A percentile compares a stretch with the other conserved stretches of the same genome.
Conservation (phyloP, 495 filamentous ascomycete genomes). For the Hypomontagnella monticulosa region DNA sequence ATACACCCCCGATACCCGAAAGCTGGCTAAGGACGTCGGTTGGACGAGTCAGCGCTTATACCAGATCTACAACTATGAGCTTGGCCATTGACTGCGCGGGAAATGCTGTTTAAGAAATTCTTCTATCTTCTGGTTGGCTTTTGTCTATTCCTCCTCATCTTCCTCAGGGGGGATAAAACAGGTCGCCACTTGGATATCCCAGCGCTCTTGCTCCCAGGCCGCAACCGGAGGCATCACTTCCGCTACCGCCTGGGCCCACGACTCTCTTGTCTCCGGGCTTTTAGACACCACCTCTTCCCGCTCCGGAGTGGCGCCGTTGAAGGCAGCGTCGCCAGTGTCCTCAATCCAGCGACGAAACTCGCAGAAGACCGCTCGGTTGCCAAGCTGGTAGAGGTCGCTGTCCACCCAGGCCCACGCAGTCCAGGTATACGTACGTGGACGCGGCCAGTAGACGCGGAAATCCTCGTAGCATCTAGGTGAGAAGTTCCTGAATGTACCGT, state of each 20-base stretch:
- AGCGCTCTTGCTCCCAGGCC: constrained; percentile 45
- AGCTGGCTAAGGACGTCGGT: too few relatives aligned
- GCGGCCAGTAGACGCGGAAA: background rate
- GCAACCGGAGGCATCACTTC: constrained; percentile 42
- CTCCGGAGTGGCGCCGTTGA: constrained; percentile 11
- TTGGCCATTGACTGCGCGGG: too few relatives aligned
- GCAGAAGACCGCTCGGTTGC: constrained; percentile 20
- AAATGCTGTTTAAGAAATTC: too few relatives aligned
- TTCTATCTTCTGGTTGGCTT: too few relatives aligned
- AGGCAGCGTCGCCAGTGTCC: too few relatives aligned
- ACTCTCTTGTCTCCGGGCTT: constrained; percentile 29
- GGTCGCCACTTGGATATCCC: constrained; percentile 29
- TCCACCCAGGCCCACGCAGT: constrained; percentile 16
- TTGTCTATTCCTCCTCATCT: too few relatives aligned
- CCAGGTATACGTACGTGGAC: background rate
- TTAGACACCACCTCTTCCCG: constrained; percentile 28
- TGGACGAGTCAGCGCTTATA: too few relatives aligned
- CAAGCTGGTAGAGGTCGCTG: constrained; percentile 2
- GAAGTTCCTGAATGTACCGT: background rate
- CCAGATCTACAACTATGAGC: too few relatives aligned
- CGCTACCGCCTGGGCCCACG: constrained; percentile 34
- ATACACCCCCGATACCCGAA: too few relatives aligned
- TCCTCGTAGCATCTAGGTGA: constrained; percentile 13
- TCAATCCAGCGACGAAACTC: constrained; percentile 32
- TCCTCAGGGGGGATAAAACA: background rate